These are phyloP conservation scores for Alternaria sp. DNA, from an alignment of 2,329 filamentous ascomycete species.

Conservation along the genomic window DNA sequence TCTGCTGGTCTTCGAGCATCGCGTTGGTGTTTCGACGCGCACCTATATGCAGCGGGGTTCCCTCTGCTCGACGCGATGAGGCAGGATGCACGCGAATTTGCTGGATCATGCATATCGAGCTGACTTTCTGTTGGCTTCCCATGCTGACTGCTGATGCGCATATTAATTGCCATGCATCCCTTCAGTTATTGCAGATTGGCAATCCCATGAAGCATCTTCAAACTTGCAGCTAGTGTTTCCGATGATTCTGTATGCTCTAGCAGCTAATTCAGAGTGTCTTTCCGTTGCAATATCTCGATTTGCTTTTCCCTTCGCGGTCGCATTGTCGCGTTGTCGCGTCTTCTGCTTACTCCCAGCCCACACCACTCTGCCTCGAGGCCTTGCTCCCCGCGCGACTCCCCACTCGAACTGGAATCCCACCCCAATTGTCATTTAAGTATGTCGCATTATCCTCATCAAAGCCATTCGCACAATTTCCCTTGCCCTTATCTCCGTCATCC, in stretches of 20 bases:
- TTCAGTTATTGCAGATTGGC: not conserved
- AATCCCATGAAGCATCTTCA: not conserved
- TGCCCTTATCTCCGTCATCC: not conserved
- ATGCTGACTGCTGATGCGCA: not conserved
- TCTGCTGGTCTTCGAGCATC: slow-evolving; percentile 11
- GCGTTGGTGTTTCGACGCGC: slow-evolving; percentile 31
- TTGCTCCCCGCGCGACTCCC: slow-evolving; percentile 7
- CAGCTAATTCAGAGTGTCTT: not conserved
- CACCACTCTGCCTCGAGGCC: slow-evolving; percentile 1
- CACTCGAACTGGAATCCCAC: slow-evolving; percentile 23
- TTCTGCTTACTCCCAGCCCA: slow-evolving; percentile 8
- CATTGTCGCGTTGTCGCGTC: not conserved
- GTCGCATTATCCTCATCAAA: slow-evolving; percentile 30
- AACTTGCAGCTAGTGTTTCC: not conserved
- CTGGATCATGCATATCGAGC: slow-evolving; percentile 5
- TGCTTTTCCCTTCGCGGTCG: not conserved
- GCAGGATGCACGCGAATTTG: slow-evolving; percentile 32
- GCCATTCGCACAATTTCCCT: slow-evolving; percentile 18
- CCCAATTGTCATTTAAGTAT: slow-evolving; percentile 30
- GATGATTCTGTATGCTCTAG: not conserved
- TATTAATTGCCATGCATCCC: not conserved
- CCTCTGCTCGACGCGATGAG: slow-evolving; percentile 29
- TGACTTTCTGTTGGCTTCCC: slow-evolving; percentile 7
- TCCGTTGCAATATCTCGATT: not conserved
- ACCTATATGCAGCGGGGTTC: slow-evolving; percentile 16